A percentile compares a stretch with the other conserved stretches of the same genome.
These are phyloP conservation scores for Wickerhamiella brachini DNA, from an alignment of 805 yeast genomes.

Conservation along the genomic window DNA sequence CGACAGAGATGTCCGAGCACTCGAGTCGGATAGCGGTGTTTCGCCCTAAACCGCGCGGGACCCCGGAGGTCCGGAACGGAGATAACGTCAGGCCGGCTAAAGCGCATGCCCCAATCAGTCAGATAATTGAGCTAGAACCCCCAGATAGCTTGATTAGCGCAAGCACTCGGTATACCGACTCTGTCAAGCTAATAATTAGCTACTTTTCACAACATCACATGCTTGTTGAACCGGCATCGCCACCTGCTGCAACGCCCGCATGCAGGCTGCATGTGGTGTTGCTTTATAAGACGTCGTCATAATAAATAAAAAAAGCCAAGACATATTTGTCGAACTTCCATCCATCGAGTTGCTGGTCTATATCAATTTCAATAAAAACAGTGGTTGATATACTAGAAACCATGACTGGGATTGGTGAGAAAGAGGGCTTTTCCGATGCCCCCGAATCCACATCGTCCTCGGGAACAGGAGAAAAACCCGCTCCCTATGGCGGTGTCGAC, in stretches of 20 bases:
- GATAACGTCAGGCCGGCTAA: background rate
- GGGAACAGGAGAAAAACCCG: background rate
- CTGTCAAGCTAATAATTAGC: background rate
- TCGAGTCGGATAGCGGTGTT: too few species aligned
- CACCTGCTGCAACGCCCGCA: background rate
- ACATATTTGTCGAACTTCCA: background rate
- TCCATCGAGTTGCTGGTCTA: background rate
- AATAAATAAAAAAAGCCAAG: background rate
- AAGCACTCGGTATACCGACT: too few species aligned
- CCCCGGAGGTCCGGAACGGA: background rate
- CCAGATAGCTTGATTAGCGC: too few species aligned
- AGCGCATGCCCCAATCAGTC: too few species aligned
- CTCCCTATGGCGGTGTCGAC: slow-evolving; percentile 9
- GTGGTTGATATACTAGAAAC: background rate
- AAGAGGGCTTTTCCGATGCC: background rate
- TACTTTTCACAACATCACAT: background rate
- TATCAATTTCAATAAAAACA: too few species aligned
- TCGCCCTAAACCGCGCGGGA: background rate
- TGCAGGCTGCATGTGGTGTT: background rate
- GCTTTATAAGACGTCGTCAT: background rate
- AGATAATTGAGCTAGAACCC: too few species aligned
- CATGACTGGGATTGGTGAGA: background rate
- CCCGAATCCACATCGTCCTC: background rate
- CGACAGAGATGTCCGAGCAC: background rate
- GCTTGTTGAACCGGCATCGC: background rate